These are phyloP conservation scores for Xerophyta viscosa DNA, from an alignment of 106 monocot genomes.

Conservation along the genomic window DNA sequence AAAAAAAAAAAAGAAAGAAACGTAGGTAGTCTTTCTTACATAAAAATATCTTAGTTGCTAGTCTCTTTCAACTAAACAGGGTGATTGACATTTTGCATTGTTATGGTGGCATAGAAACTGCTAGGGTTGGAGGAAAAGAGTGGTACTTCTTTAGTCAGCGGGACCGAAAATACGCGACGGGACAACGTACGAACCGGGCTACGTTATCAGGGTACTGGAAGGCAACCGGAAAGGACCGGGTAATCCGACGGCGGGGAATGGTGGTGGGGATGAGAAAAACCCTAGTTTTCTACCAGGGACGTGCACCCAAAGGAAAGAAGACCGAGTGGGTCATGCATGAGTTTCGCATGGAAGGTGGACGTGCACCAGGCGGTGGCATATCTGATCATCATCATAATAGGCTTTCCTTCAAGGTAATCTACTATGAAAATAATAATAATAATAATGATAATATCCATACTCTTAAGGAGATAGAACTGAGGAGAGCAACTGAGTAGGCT, in stretches of 20 bases:
- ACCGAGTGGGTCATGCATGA: conserved; percentile 95
- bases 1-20: no score
- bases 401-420: conserved; percentile 12
- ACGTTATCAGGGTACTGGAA: conserved; percentile 82
- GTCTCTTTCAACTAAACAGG: not conserved
- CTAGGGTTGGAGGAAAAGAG: conserved; percentile 46
- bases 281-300: conserved; percentile 75
- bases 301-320: conserved; percentile 89
- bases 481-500: no score
- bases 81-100: conserved; percentile 1
- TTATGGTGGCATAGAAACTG: conserved; percentile 15
- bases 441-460: no score
- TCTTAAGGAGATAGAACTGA: no score
- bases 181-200: conserved; percentile 63
- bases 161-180: conserved; percentile 62
- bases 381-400: not conserved
- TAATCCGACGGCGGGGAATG: conserved; percentile 12
- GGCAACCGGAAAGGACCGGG: conserved; percentile 71
- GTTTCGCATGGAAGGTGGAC: conserved; percentile 63
- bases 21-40: no score
- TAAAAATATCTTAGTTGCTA: no score
- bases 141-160: conserved; percentile 64
- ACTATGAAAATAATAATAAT: no score
- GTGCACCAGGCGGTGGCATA: not conserved
- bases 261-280: conserved; percentile 82